A percentile compares a stretch with the other conserved stretches of the same genome.
Evolutionary conservation across 805 yeast genomes (phyloP).

Genomic region (Zygotorulaspora chibaensis): DNA sequence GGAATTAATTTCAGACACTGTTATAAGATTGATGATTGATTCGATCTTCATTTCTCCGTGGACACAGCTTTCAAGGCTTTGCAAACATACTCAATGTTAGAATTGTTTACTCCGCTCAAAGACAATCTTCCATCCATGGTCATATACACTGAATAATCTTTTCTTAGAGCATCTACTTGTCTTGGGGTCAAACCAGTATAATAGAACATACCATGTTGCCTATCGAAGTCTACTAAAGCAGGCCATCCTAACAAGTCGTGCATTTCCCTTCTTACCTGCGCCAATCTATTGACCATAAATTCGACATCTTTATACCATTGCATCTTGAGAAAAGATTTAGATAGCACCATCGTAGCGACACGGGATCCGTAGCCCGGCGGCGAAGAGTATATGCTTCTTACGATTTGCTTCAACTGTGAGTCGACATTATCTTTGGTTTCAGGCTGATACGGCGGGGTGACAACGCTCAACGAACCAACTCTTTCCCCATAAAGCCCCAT

Average conservation of each 20-base stretch:
- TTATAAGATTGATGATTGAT: too few species aligned
- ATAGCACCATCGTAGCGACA: slow-evolving; percentile 73
- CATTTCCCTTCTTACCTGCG: slow-evolving; percentile 62
- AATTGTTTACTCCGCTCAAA: slow-evolving; percentile 79
- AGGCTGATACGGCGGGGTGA: slow-evolving; percentile 52
- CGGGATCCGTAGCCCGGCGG: slow-evolving; percentile 95
- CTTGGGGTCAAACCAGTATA: slow-evolving; percentile 74
- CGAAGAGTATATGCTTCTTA: slow-evolving; percentile 84
- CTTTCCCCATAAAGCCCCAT: slow-evolving; percentile 94
- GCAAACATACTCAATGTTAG: slow-evolving; percentile 61
- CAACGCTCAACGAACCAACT: slow-evolving; percentile 68
- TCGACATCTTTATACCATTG: slow-evolving; percentile 83
- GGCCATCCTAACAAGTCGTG: slow-evolving; percentile 73
- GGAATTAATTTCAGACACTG: too few species aligned
- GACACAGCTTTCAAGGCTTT: slow-evolving; percentile 14
- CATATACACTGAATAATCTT: slow-evolving; percentile 73
- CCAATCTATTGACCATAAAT: slow-evolving; percentile 74
- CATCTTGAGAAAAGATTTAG: slow-evolving; percentile 50
- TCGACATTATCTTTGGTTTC: slow-evolving; percentile 50
- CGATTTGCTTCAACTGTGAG: slow-evolving; percentile 77
- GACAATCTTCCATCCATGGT: slow-evolving; percentile 90
- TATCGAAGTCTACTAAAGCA: slow-evolving; percentile 54
- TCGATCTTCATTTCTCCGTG: not conserved
- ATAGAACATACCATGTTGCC: slow-evolving; percentile 94
- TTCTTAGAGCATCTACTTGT: slow-evolving; percentile 68